Percentiles rank a stretch among this genome's conserved stretches.
Conservation (phyloP, 441 rosid species). For the Melastoma candidum region DNA sequence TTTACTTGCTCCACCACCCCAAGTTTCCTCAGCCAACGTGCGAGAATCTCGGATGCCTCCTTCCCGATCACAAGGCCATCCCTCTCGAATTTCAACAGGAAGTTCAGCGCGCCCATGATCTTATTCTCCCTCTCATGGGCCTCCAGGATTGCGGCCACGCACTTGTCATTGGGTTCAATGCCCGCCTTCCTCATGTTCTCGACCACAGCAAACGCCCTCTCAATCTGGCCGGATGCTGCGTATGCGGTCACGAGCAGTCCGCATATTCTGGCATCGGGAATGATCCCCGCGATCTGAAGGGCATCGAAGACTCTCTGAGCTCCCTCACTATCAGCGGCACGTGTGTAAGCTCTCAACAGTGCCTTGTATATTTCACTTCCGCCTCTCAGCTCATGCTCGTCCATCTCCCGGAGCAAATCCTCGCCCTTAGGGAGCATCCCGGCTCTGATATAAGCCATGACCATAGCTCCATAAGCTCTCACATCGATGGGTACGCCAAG, state of each 20-base stretch:
- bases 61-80: conserved; percentile 42
- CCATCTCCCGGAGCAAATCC: conserved; percentile 56
- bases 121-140: conserved; percentile 55
- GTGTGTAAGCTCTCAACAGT: conserved; percentile 62
- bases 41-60: conserved; percentile 57
- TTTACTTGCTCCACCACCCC: conserved; percentile 73
- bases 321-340: conserved; percentile 46
- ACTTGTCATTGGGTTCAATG: conserved; percentile 61
- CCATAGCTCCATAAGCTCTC: conserved; percentile 72
- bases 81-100: conserved; percentile 51
- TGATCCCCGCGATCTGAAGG: conserved; percentile 60
- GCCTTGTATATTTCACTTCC: conserved; percentile 92
- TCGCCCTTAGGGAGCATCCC: conserved; percentile 50
- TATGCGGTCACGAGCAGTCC: conserved; percentile 73
- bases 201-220: conserved; percentile 44
- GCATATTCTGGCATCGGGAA: conserved; percentile 64
- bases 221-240: conserved; percentile 44
- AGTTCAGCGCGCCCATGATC: conserved; percentile 47
- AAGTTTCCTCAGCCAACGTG: conserved; percentile 59
- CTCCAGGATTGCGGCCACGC: conserved; percentile 54
- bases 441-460: conserved; percentile 76
- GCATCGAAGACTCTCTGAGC: conserved; percentile 77
- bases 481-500: conserved; percentile 52
- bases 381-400: conserved; percentile 37
- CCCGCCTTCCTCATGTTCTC: conserved; percentile 76